phyloP scores from a whole-genome alignment of 257 asterid species.

The Echium plantagineum region DNA sequence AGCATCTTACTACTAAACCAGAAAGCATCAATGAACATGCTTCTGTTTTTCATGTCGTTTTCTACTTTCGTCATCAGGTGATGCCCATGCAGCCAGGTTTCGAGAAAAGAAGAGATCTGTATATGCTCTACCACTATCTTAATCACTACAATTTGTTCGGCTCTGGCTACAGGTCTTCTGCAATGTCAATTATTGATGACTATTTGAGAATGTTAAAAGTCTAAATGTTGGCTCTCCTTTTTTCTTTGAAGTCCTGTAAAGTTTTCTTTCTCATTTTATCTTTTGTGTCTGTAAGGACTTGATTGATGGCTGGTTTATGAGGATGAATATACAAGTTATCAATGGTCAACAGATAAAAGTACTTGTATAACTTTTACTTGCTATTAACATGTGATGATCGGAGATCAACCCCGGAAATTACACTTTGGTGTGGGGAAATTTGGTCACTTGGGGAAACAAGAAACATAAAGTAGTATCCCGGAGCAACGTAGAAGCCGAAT shows the following conservation, averaged over 20 bases:
- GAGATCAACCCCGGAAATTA: too few relatives aligned
- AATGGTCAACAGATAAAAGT: too few relatives aligned
- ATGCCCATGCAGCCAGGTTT: constrained; percentile 76
- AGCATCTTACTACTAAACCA: not conserved
- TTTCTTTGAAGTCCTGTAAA: not conserved
- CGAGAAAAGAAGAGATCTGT: constrained; percentile 64
- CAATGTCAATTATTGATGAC: constrained; percentile 76
- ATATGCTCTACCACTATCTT: constrained; percentile 76
- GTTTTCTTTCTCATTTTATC: not conserved
- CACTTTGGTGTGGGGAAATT: too few relatives aligned
- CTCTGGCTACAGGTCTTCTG: constrained; percentile 73
- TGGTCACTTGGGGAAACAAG: too few relatives aligned
- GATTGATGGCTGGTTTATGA: too few relatives aligned
- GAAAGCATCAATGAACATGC: not conserved
- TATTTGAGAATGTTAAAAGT: constrained; percentile 49
- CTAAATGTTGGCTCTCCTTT: constrained; percentile 15
- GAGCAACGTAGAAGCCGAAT: too few relatives aligned
- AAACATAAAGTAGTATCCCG: too few relatives aligned
- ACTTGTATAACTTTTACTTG: too few relatives aligned
- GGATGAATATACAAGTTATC: too few relatives aligned
- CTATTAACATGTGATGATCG: too few relatives aligned
- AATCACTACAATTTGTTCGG: constrained; percentile 94
- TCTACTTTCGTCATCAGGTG: constrained; percentile 33
- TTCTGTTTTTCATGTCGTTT: not conserved
- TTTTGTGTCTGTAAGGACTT: not conserved